Base-by-base conservation (phyloP, 805 yeast species). In the Debaryomyces tyrocola region DNA sequence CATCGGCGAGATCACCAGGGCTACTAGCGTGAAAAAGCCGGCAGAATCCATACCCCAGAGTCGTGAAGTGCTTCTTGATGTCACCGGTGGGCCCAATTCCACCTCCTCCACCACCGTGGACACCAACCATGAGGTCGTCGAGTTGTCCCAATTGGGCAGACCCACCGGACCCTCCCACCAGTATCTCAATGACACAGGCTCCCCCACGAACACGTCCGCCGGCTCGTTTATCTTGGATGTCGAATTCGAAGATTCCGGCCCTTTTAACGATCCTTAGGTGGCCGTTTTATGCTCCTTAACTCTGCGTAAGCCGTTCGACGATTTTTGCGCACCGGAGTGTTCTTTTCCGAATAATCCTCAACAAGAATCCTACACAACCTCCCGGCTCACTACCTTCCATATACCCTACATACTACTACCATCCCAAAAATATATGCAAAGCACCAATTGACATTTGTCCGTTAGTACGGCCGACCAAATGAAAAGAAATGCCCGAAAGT, bases 1-100 rank as follows among this genome's bases (percentile, higher is more conserved):
- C 52, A 69, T 73, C 31, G 77, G 75, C 17, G 75, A 73, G 49
- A 73, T 73, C 41, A 61, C 63, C 36, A 60, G 77, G 2, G 76
- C 77, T 33, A 71, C 74, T 3, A 64, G 72, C 45, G 56, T 66
- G 6, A 52, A 64, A 20, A 53, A 57, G 29, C 55, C 50, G 21
- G 33, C 14, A 20, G 33, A 18, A 12, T 31, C 41, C 20, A 5
- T 17, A 29, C 18, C 47, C 8, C 53, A 45, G n/a, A 52, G 45
- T 28, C 47, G 54, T 20, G 57, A 54, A 43, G 43, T 54, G 20
- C 33, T 56, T n/a, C 38, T 56, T 14, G 58, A 54, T 28, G 38
- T 39, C 36, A 37, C 43, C 29, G 31, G 29, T 33, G n/a, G 20
- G 17, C 40, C 37, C 12, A 20, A 28, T 33, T 6, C 31, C 44